Conservation (phyloP, 148 eudicot genomes). For the Nyssa sinensis region DNA sequence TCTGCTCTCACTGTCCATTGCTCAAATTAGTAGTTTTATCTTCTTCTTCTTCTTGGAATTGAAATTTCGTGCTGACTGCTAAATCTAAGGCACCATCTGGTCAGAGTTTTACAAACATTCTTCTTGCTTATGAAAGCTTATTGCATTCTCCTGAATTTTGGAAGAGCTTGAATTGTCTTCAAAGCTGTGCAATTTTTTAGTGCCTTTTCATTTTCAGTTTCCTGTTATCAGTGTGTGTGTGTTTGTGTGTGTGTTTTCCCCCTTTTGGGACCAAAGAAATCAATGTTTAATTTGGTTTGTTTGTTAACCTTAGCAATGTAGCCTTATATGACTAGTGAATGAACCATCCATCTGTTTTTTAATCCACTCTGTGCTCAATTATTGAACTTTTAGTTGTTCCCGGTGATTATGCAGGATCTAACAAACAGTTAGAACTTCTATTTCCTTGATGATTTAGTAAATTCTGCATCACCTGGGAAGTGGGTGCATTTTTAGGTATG, state of each 20-base stretch:
- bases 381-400: background rate
- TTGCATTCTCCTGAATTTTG: background rate
- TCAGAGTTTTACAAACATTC: background rate
- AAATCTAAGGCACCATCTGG: background rate
- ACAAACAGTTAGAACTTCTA: background rate
- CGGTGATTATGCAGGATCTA: background rate
- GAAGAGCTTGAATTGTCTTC: background rate
- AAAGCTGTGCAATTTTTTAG: too few relatives aligned
- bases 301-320: too few relatives aligned
- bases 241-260: too few relatives aligned
- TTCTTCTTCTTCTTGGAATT: background rate
- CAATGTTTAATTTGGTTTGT: too few relatives aligned
- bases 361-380: too few relatives aligned
- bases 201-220: background rate
- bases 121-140: background rate
- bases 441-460: background rate
- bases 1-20: background rate
- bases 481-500: conserved; percentile 29
- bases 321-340: too few relatives aligned
- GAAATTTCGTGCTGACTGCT: background rate
- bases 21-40: background rate
- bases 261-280: too few relatives aligned
- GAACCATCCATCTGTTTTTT: too few relatives aligned
- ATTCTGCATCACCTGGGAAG: background rate
- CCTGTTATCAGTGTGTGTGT: too few relatives aligned